Evolutionary conservation across 352 stramenopile species (phyloP), one percentile per base, ranked within the genome.

Genomic region (Achlya hypogyna): DNA sequence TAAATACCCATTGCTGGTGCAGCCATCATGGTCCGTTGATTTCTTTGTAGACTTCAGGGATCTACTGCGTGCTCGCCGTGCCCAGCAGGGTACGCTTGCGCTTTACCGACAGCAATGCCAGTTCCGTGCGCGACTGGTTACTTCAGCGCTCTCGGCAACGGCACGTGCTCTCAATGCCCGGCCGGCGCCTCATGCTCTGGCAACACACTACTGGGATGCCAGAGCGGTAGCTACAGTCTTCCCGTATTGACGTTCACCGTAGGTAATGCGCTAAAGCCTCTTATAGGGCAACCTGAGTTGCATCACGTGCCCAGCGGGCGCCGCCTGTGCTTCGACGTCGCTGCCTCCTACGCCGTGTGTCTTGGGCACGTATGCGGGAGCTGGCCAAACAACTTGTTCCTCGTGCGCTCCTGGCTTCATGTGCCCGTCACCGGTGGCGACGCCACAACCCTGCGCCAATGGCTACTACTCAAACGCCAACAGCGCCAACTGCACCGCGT

Each of bases 401-500:
- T 4, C 59, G 0, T 91, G 82, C 63, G 75, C 76, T 16, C 75
- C 77, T 59, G 79, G 82, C 14, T 77, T 83, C 29, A 63, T 35
- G 5, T 90, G 81, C 34, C 66, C 63, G 6, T 34, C 65, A 29
- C 68, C 74, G 18, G 65, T 68, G 6, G 49, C 34, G 22, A 20
- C 54, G 1, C 75, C 71, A 9, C 35, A 70, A 20, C 63, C 78
- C 1, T 90, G 82, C 60, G 28, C 32, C 6, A 47, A 72, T 34
- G 78, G 78, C 0, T 62, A 82, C 59, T 79, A 72, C 18, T 85
- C 73, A 42, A 84, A 77, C 67, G 63, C 47, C 0, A 74, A 85
- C 51, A 71, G 86, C 43, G 74, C 63, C 69, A 75, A 51, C 22
- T 89, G 81, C 56, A 77, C 53, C 9, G 28, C 56, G 12, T 87